phyloP scores from a whole-genome alignment of 2,329 filamentous ascomycete genomes.

The Geosmithia flava region DNA sequence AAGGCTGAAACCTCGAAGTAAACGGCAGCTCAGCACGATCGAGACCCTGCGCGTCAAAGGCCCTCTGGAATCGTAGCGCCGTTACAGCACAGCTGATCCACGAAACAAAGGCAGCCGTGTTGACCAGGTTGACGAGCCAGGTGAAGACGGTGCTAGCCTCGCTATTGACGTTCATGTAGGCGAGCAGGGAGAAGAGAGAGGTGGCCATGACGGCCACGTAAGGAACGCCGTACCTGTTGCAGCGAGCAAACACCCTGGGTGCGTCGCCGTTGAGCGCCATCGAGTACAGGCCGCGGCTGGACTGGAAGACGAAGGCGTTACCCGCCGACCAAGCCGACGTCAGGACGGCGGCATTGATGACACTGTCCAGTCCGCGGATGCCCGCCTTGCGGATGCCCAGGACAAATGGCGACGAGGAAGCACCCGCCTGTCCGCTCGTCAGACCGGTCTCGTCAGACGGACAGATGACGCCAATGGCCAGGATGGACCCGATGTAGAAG shows the following conservation, averaged over 20 bases:
- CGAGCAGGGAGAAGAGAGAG: slow-evolving; percentile 41
- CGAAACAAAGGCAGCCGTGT: slow-evolving; percentile 5
- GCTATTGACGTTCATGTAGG: slow-evolving; percentile 45
- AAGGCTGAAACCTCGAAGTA: slow-evolving; percentile 9
- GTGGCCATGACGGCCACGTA: slow-evolving; percentile 5
- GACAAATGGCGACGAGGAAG: slow-evolving; percentile 44
- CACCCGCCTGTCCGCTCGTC: slow-evolving; percentile 11
- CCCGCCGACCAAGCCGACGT: slow-evolving; percentile 32
- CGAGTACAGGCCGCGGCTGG: slow-evolving; percentile 42
- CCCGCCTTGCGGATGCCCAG: slow-evolving; percentile 50
- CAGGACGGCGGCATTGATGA: slow-evolving; percentile 51
- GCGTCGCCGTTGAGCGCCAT: slow-evolving; percentile 40
- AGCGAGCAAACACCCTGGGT: slow-evolving; percentile 16
- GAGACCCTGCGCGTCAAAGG: neutral
- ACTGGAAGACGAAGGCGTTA: slow-evolving; percentile 46
- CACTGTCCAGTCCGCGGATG: slow-evolving; percentile 44
- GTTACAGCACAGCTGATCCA: slow-evolving; percentile 7
- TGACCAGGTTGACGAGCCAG: slow-evolving; percentile 34
- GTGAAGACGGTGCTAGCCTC: slow-evolving; percentile 43
- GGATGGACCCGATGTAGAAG: slow-evolving; percentile 36
- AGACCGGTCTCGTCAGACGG: slow-evolving; percentile 17
- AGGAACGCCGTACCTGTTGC: slow-evolving; percentile 12
- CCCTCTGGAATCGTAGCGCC: slow-evolving; percentile 6
- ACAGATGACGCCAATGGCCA: slow-evolving; percentile 16
- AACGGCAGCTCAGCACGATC: slow-evolving; percentile 4